phyloP scores from a whole-genome alignment of 305 asterid species.

The Fraxinus platypoda region DNA sequence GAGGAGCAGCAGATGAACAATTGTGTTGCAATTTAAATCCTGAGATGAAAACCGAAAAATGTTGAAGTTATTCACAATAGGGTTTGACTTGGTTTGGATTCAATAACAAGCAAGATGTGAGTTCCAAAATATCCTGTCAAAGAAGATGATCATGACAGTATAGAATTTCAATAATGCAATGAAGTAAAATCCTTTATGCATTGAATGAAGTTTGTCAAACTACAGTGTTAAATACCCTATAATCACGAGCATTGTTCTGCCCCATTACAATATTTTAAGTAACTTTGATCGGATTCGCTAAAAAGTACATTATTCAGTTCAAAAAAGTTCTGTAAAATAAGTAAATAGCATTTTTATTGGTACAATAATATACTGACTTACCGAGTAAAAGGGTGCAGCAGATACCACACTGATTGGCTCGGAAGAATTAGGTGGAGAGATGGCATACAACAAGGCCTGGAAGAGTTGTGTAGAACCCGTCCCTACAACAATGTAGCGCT shows the following conservation, averaged over 20 bases:
- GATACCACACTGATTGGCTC: slow-evolving; percentile 79
- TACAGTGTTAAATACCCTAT: not conserved
- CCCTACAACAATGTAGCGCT: slow-evolving; percentile 77
- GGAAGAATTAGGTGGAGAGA: slow-evolving; percentile 44
- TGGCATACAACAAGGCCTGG: slow-evolving; percentile 82
- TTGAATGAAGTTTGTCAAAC: not conserved
- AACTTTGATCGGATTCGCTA: not conserved
- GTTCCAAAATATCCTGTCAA: not conserved
- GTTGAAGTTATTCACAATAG: slow-evolving; percentile 5
- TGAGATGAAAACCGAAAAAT: slow-evolving; percentile 9
- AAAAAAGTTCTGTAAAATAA: not conserved
- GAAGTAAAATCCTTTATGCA: not conserved
- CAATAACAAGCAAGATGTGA: not conserved
- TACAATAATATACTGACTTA: slow-evolving; percentile 29
- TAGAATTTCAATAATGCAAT: not conserved
- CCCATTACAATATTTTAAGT: not conserved
- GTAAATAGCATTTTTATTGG: not conserved
- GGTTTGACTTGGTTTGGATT: not conserved
- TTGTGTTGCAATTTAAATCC: slow-evolving; percentile 27
- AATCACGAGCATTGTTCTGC: not conserved
- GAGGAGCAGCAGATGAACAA: slow-evolving; percentile 27
- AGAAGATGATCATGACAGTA: not conserved
- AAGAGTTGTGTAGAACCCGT: slow-evolving; percentile 88
- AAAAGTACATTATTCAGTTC: not conserved
- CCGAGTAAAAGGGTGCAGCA: slow-evolving; percentile 91